Base-by-base conservation (phyloP, 2,329 filamentous ascomycete species). In the Pseudogymnoascus sp. region DNA sequence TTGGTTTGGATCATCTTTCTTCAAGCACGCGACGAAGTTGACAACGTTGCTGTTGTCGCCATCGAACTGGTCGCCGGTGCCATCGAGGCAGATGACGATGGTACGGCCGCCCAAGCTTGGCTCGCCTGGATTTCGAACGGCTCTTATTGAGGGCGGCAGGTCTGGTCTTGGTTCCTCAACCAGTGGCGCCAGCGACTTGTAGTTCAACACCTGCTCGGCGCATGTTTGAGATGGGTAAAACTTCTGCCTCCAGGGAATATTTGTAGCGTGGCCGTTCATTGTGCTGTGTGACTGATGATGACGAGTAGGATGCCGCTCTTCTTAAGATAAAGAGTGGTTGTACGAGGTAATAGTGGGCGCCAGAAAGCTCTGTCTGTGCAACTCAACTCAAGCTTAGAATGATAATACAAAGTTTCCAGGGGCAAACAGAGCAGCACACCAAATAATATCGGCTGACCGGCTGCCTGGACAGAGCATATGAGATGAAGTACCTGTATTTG, bases 51-150 rank as follows among this genome's bases (percentile, higher is more conserved):
- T 78, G 66, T 80, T 79, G 66, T 71, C 70, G 54, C 64, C 66
- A 54, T 79, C 78, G 68, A 79, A 79, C 65, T 77, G 73, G 64
- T 79, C 77, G 28, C 78, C 77, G 2, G 78, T 80, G 14, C 78
- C 78, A 69, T 80, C 78, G 0, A 79, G 73, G 65, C 74, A 77
- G 39, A 79, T 72, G 48, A 79, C 72, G 41, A 79, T 63, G 14
- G 69, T 71, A 4, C 69, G 65, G 5, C 66, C 62, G 19, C 63
- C 41, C 31, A 63, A 5, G 8, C 37, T 21, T 19, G 54, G 4
- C 14, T 60, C 19, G 11, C 14, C 43, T 13, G 69, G 67, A 10
- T 69, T 66, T 48, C 63, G 60, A 10, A 67, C 54, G 4, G 68
- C 69, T 39, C 43, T 65, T 51, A 70, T 68, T 13, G 64, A 43